Evolutionary conservation across 139 green algal genomes (phyloP), one percentile per base, ranked within the genome.

Genomic region (Coelastrella sp.): DNA sequence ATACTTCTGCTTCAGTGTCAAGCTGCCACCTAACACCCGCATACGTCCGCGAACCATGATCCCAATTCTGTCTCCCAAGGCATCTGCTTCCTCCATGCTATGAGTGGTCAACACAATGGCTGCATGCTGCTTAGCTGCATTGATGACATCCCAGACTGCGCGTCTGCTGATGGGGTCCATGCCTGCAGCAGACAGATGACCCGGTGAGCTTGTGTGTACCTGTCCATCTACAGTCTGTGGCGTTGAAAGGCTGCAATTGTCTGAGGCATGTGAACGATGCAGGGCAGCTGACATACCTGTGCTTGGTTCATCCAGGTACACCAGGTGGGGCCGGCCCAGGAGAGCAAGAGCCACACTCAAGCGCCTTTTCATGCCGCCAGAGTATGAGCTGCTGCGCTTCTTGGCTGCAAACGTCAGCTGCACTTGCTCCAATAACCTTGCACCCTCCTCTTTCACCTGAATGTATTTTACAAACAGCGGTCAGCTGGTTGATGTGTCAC

Each of bases 291-390:
- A 57, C 86, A 96, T 95, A 75, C 97, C 97, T n/a, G 96, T 98
- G 8, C 96, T 99, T 15, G 98, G 98, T 90, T 99, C 98, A 91
- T 99, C 98, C 78, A 99, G 84, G 78, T 96, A 99, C 15, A 99
- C 81, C 22, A 99, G 80, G 63, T 93, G 90, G 4, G 97, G 98
- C 91, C 97, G 92, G 6, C 98, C 97, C 65, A 99, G 94, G 25
- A 99, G 93, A 0, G 97, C 95, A 22, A 98, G 95, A 7, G 98
- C 98, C 60, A 99, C 93, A 35, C 91, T 96, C 11, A 98, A 92
- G 17, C 96, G 93, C 11, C 97, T 94, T 70, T 93, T 93, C 97
- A 99, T 98, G 84, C 96, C 96, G 14, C 95, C 96, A 49, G 92
- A 95, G 93, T 97, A 98, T 27, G 93, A 89, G 24, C 79, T 89